Conservation (phyloP, 331 rosid species). For the Phaseolus coccineus region DNA sequence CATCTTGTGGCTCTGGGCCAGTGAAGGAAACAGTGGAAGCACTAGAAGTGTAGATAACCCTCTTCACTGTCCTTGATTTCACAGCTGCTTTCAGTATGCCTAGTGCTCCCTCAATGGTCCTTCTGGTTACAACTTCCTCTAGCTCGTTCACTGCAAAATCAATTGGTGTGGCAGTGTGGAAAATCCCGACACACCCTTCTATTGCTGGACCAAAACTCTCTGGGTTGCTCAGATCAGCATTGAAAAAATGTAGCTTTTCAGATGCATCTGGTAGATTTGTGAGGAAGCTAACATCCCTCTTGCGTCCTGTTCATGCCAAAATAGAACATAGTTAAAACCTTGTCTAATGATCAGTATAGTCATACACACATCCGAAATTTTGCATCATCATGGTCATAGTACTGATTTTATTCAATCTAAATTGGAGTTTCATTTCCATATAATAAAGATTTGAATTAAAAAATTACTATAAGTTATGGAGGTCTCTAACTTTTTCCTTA, state of each 20-base stretch:
- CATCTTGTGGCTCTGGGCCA: conserved; percentile 1
- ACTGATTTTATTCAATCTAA: too few species aligned
- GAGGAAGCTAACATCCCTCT: conserved; percentile 62
- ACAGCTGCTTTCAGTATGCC: conserved; percentile 61
- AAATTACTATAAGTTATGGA: too few species aligned
- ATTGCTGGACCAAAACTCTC: conserved; percentile 66
- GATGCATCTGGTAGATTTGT: conserved; percentile 71
- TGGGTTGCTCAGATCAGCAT: conserved; percentile 66
- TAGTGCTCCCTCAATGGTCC: conserved; percentile 61
- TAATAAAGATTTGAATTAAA: too few species aligned
- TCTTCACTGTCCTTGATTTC: conserved; percentile 58
- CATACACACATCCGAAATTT: background rate
- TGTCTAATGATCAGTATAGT: background rate
- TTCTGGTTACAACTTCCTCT: conserved; percentile 57
- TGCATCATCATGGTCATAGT: too few species aligned
- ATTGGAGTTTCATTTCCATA: too few species aligned
- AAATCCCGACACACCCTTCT: conserved; percentile 75
- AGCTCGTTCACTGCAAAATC: conserved; percentile 58
- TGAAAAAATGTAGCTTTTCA: conserved; percentile 55
- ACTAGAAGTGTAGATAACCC: conserved; percentile 76
- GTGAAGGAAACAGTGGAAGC: conserved; percentile 44
- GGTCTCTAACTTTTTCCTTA: background rate
- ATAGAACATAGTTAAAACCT: background rate
- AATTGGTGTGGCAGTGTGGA: conserved; percentile 68
- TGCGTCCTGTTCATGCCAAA: conserved; percentile 37